A percentile compares a stretch with the other conserved stretches of the same genome.
phyloP scores from a whole-genome alignment of 2,329 filamentous ascomycete species.

The Cephalotrichum gorgonifer region DNA sequence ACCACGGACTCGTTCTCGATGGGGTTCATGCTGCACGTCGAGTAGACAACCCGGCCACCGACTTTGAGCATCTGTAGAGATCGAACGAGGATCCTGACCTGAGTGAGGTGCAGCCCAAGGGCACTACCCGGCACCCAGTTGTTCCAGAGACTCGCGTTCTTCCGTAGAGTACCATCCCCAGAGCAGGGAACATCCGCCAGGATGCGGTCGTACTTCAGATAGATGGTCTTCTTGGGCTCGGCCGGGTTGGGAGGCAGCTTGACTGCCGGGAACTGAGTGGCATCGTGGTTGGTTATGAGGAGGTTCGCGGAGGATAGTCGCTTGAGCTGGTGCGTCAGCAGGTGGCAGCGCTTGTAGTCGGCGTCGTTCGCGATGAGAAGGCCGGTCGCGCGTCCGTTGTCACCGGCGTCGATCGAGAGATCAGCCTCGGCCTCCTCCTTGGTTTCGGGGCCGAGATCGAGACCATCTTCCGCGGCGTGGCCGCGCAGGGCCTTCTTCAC shows the following conservation, averaged over 20 bases:
- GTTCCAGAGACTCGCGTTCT: constrained; percentile 90
- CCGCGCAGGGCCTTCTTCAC: constrained; percentile 61
- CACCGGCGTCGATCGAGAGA: constrained; percentile 49
- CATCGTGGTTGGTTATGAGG: constrained; percentile 96
- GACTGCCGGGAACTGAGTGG: constrained; percentile 88
- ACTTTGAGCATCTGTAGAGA: constrained; percentile 94
- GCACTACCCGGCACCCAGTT: constrained; percentile 87
- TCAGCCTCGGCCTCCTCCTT: constrained; percentile 37
- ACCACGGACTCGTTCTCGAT: constrained; percentile 94
- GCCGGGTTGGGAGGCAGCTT: constrained; percentile 56
- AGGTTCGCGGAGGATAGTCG: constrained; percentile 92
- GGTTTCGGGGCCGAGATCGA: constrained; percentile 36
- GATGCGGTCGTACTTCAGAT: constrained; percentile 95
- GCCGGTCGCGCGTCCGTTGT: constrained; percentile 82
- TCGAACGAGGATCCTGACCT: constrained; percentile 81
- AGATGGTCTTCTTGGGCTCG: constrained; percentile 48
- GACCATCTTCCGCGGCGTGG: constrained; percentile 50
- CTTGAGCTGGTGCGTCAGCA: constrained; percentile 97
- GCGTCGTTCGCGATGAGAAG: constrained; percentile 91
- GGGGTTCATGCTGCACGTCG: constrained; percentile 97
- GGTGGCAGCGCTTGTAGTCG: constrained; percentile 93
- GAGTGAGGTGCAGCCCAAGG: constrained; percentile 76
- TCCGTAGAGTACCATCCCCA: constrained; percentile 85
- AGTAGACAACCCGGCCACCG: constrained; percentile 91
- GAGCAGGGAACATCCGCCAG: constrained; percentile 95